Base-by-base conservation (phyloP, 495 filamentous ascomycete species). In the Podospora bellae-mahoneyi region DNA sequence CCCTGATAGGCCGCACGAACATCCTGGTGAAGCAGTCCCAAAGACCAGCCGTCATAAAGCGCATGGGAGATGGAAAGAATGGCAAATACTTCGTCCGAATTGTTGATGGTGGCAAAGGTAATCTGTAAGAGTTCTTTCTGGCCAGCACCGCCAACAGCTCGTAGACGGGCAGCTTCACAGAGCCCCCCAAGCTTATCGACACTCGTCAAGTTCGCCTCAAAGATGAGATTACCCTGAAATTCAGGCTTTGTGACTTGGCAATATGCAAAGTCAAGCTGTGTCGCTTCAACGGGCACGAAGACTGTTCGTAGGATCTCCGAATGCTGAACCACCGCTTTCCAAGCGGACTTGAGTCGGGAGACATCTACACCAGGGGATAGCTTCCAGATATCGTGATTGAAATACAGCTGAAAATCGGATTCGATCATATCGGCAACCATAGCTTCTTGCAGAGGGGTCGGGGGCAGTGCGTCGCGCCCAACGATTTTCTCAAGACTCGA, bases 381-480 rank as follows among this genome's bases (percentile, higher is more conserved):
- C 48, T 86, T 84, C 58, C 93, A 76, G 4, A 87, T 76, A 72
- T 94, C 89, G 67, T 91, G 89, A 68, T 94, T 96, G 78, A 92
- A 93, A 75, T 97, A 96, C 67, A 86, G 81, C 27, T 80, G 79
- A 66, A 87, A 89, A 9, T 85, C 78, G 0, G 91, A 91, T 20
- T 82, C 78, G 7, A 90, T 66, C 83, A 94, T 95, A 62, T 89
- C 86, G 0, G 88, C 88, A 57, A 96, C 80, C 85, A 97, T 92
- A 48, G 86, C 89, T 72, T 95, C 91, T 75, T 97, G 93, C 2
- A 94, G 80, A 15, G 93, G 89, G 0, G 92, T 90, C 5, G 85
- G 78, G 2, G 88, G 89, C 19, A 91, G 78, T 20, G 26, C 39
- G 13, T 13, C 39, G 3, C 5, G 2, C 39, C 39, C 15, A 16